These are phyloP conservation scores for Priceomyces haplophilus DNA, from an alignment of 805 yeast species.

Conservation along the genomic window DNA sequence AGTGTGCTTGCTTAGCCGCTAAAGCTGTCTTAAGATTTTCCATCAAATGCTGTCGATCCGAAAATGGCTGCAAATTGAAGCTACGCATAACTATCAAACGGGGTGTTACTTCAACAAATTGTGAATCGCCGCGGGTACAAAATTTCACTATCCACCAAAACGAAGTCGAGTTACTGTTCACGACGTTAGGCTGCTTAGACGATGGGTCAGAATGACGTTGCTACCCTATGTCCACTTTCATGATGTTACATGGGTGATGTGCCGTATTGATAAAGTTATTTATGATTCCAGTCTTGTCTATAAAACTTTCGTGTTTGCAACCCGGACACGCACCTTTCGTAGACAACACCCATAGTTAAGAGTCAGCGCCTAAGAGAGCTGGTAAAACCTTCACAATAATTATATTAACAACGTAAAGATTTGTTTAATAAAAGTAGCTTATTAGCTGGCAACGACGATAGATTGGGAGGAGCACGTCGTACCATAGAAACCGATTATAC, in stretches of 20 bases:
- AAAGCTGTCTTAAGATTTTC: background rate
- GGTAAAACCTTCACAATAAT: no score
- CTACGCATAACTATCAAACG: background rate
- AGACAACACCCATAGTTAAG: constrained; percentile 2
- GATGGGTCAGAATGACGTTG: no score
- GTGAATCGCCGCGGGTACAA: no score
- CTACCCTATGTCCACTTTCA: background rate
- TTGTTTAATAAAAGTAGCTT: background rate
- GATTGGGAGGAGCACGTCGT: background rate
- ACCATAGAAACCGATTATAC: background rate
- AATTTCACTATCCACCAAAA: no score
- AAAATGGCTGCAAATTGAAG: constrained; percentile 12
- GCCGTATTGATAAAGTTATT: background rate
- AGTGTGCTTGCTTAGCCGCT: no score
- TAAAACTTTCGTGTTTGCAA: constrained; percentile 1
- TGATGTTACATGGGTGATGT: background rate
- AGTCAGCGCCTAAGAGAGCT: background rate
- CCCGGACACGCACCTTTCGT: background rate
- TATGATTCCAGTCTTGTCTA: background rate
- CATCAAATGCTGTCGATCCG: background rate
- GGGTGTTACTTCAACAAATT: no score
- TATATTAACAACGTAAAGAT: background rate
- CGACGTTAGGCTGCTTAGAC: no score
- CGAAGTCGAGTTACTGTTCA: no score
- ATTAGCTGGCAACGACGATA: background rate